phyloP scores from a whole-genome alignment of 306 rosid species.

The Dryas alaskensis region DNA sequence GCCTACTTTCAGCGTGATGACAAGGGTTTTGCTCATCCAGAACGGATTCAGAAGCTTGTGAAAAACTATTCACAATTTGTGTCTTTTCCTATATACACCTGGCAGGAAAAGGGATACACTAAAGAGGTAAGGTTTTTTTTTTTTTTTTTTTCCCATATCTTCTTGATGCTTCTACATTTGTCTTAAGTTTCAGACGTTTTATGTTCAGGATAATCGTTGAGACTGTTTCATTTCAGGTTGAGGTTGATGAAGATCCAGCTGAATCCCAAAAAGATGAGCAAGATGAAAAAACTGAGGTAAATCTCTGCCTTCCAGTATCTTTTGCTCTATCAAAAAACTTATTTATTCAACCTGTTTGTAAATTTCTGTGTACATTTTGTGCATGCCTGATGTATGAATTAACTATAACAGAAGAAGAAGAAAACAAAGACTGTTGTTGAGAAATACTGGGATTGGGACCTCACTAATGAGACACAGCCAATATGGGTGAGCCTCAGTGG shows the following conservation, averaged over 20 bases:
- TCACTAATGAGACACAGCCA: constrained; percentile 87
- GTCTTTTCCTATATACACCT: constrained; percentile 87
- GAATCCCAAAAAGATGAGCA: constrained; percentile 61
- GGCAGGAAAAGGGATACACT: constrained; percentile 94
- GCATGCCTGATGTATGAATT: constrained; percentile 20
- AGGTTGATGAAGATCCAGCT: constrained; percentile 84
- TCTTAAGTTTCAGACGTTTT: neutral
- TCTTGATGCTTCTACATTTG: constrained; percentile 10
- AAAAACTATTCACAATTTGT: constrained; percentile 93
- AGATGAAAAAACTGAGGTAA: constrained; percentile 77
- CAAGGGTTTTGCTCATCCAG: constrained; percentile 90
- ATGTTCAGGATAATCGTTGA: neutral
- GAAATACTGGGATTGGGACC: constrained; percentile 98
- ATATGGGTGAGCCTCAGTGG: constrained; percentile 66
- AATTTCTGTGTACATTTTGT: neutral
- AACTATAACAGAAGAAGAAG: constrained; percentile 67
- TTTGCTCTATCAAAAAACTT: neutral
- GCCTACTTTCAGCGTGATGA: constrained; percentile 62
- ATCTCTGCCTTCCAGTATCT: neutral
- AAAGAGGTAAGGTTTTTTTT: constrained; percentile 56
- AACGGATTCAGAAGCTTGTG: constrained; percentile 78
- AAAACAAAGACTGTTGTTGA: constrained; percentile 91
- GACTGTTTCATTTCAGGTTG: constrained; percentile 50
- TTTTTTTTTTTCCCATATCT: neutral
- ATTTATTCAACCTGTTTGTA: neutral